Conservation (phyloP, 1,284 basidiomycete species). For the Irpex rosettiformis region DNA sequence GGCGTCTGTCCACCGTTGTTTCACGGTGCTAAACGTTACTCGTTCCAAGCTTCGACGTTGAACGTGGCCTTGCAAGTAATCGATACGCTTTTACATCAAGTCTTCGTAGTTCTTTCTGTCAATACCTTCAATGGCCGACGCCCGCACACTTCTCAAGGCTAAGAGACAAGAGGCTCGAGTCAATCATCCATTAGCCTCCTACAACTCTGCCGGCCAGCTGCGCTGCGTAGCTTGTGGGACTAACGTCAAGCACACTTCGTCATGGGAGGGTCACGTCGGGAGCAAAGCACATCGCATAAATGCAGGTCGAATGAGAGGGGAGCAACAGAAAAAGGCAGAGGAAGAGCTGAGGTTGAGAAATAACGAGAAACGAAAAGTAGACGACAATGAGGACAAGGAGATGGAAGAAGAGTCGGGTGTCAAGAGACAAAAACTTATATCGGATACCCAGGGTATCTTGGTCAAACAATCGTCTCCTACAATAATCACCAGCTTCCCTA, state of each 20-base stretch:
- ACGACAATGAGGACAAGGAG: conserved; percentile 30
- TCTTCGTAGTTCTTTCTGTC: no score
- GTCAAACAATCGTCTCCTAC: background rate
- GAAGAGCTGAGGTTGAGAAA: conserved; percentile 24
- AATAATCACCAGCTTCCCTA: conserved; percentile 42
- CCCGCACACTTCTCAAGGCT: conserved; percentile 69
- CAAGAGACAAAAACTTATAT: conserved; percentile 10
- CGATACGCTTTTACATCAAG: no score
- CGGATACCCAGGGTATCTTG: background rate
- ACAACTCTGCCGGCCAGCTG: conserved; percentile 60
- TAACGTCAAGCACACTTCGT: conserved; percentile 65
- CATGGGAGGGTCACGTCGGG: conserved; percentile 85
- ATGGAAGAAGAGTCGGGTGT: conserved; percentile 13
- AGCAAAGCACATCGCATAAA: conserved; percentile 72
- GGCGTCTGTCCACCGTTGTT: no score
- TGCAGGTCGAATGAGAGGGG: conserved; percentile 51
- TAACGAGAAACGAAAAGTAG: conserved; percentile 41
- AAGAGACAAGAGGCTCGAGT: conserved; percentile 72
- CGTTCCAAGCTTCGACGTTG: no score
- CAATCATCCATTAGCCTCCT: conserved; percentile 68
- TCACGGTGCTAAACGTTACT: no score
- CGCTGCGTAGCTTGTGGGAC: conserved; percentile 64
- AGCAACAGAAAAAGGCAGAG: conserved; percentile 37
- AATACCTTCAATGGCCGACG: conserved; percentile 68
- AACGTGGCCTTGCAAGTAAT: no score